Percentiles rank a stretch among this genome's conserved stretches.
phyloP scores from a whole-genome alignment of 2,329 filamentous ascomycete genomes.

The Macrophomina tecta region DNA sequence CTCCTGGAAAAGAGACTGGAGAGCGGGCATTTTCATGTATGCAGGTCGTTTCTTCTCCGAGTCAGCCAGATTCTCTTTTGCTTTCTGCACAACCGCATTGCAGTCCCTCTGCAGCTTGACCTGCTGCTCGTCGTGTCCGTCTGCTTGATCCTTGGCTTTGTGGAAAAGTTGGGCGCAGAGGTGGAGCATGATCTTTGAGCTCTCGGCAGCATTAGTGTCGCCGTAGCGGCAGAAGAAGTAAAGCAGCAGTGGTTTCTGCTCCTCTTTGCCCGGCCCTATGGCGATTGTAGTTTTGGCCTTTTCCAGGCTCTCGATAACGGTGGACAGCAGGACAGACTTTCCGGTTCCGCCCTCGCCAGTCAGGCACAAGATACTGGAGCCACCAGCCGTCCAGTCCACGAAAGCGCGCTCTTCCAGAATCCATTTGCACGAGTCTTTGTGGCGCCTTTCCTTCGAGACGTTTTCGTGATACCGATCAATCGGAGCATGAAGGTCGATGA shows the following conservation, averaged over 20 bases:
- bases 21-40: neutral
- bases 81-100: neutral
- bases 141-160: neutral
- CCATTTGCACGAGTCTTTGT: neutral
- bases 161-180: neutral
- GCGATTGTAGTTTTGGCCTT: too few species aligned
- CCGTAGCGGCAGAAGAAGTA: neutral
- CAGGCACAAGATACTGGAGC: neutral
- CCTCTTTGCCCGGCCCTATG: neutral
- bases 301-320: neutral
- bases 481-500: neutral
- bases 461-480: neutral
- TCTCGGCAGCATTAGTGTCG: neutral
- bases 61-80: neutral
- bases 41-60: neutral
- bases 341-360: neutral
- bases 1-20: neutral
- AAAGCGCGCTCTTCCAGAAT: neutral
- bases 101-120: neutral
- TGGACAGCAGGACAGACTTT: neutral
- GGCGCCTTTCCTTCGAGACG: neutral
- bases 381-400: neutral
- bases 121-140: neutral
- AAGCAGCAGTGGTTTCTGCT: neutral
- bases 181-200: neutral